phyloP scores from a whole-genome alignment of 768 basidiomycete genomes.

The Boletus reticulatus region DNA sequence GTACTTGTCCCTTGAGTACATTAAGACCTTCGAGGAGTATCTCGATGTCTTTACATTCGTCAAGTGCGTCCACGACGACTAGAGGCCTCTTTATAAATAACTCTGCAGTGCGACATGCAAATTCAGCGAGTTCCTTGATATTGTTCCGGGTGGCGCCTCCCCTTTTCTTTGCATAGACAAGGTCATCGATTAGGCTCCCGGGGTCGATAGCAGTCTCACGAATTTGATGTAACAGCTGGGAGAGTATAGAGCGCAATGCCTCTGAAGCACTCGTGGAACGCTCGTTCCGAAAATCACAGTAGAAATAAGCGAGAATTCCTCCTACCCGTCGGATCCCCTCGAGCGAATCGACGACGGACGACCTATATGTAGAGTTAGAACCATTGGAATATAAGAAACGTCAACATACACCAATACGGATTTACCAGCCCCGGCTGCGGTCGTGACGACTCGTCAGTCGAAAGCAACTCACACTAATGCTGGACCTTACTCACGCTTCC shows the following conservation, averaged over 20 bases:
- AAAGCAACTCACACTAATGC: too few species aligned
- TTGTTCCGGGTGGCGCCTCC: background rate
- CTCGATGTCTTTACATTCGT: background rate
- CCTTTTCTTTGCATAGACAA: background rate
- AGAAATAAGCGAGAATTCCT: background rate
- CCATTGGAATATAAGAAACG: background rate
- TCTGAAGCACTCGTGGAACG: background rate
- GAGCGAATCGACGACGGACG: conserved; percentile 1
- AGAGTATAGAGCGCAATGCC: conserved; percentile 1
- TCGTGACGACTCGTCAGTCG: too few species aligned
- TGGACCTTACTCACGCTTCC: background rate
- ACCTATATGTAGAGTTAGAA: background rate
- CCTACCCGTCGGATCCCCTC: background rate
- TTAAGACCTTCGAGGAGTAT: background rate
- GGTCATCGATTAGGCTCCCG: background rate
- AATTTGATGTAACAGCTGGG: background rate
- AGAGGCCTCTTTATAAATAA: background rate
- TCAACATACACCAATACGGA: conserved; percentile 8
- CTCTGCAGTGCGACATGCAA: background rate
- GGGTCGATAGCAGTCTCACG: background rate
- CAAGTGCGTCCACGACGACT: conserved; percentile 5
- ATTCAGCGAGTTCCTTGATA: background rate
- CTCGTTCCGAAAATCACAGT: conserved; percentile 2
- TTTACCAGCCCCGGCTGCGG: conserved; percentile 4
- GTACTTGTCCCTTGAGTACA: background rate